A percentile compares a stretch with the other conserved stretches of the same genome.
phyloP scores from a whole-genome alignment of 805 yeast species.

The Lachancea fermentati region DNA sequence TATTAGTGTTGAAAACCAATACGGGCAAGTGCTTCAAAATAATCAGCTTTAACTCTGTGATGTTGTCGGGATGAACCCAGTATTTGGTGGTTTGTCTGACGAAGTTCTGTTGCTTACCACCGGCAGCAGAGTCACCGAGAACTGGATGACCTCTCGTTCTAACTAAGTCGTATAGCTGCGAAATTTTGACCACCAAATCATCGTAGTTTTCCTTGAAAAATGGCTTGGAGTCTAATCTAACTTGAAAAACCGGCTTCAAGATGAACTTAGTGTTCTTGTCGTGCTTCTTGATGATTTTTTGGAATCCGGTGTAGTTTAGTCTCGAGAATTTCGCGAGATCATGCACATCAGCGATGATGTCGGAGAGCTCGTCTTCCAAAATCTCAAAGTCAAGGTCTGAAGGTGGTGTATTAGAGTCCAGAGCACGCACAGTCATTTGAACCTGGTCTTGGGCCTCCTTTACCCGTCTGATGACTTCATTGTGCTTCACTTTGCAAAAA shows the following conservation, averaged over 20 bases:
- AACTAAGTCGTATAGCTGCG: constrained; percentile 84
- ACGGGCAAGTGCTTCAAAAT: constrained; percentile 95
- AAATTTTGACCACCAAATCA: constrained; percentile 77
- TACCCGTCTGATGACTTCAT: constrained; percentile 80
- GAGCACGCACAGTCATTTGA: constrained; percentile 53
- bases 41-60: constrained; percentile 89
- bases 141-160: constrained; percentile 96
- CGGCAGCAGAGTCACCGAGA: constrained; percentile 94
- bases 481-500: constrained; percentile 81
- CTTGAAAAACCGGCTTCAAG: constrained; percentile 88
- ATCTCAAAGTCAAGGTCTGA: constrained; percentile 65
- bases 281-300: constrained; percentile 92
- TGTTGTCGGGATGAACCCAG: constrained; percentile 99
- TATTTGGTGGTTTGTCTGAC: constrained; percentile 98
- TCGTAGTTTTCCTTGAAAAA: constrained; percentile 95
- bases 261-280: constrained; percentile 81
- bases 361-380: constrained; percentile 70
- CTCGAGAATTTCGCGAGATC: constrained; percentile 92
- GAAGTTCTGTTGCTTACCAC: constrained; percentile 95
- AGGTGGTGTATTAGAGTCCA: constrained; percentile 45
- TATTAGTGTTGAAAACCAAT: constrained; percentile 88
- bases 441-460: constrained; percentile 75
- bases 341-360: constrained; percentile 94
- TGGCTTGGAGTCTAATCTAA: constrained; percentile 86
- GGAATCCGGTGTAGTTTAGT: constrained; percentile 94